A percentile compares a stretch with the other conserved stretches of the same genome.
Conservation (phyloP, 2,329 filamentous ascomycete species). For the Pseudogymnoascus sp. region DNA sequence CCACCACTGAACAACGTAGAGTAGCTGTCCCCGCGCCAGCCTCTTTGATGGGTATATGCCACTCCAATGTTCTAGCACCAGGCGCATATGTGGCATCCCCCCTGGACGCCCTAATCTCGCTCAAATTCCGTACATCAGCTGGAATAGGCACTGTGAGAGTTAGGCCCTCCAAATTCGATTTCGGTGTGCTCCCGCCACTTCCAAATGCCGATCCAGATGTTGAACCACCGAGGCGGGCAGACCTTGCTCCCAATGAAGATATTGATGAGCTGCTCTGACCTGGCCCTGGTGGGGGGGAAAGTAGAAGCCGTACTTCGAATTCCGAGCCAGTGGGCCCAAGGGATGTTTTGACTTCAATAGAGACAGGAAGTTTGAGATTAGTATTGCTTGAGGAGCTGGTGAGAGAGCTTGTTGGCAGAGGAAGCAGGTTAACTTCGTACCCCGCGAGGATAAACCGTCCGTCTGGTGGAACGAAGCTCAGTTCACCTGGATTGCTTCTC, state of each 20-base stretch:
- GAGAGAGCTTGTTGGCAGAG: constrained; percentile 36
- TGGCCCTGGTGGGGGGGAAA: constrained; percentile 55
- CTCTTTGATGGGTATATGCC: constrained; percentile 74
- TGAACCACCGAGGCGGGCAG: constrained; percentile 32
- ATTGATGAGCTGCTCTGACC: constrained; percentile 32
- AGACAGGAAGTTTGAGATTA: constrained; percentile 72
- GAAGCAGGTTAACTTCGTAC: constrained; percentile 87
- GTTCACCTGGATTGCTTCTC: constrained; percentile 78
- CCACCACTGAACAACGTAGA: constrained; percentile 72
- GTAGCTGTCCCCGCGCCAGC: constrained; percentile 61
- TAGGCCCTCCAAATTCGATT: constrained; percentile 64
- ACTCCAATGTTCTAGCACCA: constrained; percentile 65
- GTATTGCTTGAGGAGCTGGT: constrained; percentile 43
- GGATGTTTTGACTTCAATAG: constrained; percentile 71
- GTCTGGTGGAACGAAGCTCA: constrained; percentile 95
- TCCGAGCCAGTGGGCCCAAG: constrained; percentile 69
- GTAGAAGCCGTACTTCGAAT: constrained; percentile 75
- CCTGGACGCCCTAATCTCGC: constrained; percentile 69
- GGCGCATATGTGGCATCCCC: constrained; percentile 79
- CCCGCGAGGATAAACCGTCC: constrained; percentile 88
- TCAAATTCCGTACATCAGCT: constrained; percentile 68
- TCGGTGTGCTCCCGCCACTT: constrained; percentile 32
- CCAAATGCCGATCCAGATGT: constrained; percentile 39
- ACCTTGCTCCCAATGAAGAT: constrained; percentile 35
- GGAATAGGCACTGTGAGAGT: constrained; percentile 73